These are phyloP conservation scores for Bullera alba DNA, from an alignment of 768 basidiomycete species.

Conservation along the genomic window DNA sequence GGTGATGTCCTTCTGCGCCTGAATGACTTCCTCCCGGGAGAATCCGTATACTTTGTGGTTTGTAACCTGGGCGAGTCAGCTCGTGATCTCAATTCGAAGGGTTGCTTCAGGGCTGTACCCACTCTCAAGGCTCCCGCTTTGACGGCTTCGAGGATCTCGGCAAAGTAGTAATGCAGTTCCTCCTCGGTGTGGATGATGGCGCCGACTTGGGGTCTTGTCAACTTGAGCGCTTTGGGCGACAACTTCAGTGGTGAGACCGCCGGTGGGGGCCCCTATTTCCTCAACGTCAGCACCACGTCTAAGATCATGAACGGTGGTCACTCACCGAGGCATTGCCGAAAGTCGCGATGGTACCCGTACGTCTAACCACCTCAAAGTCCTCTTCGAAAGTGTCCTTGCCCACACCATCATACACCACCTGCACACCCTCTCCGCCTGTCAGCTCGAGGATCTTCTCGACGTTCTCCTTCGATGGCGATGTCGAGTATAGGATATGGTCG, in stretches of 20 bases:
- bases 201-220: slow-evolving; percentile 52
- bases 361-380: slow-evolving; percentile 69
- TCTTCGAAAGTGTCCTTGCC: slow-evolving; percentile 89
- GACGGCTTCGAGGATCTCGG: slow-evolving; percentile 60
- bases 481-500: slow-evolving; percentile 71
- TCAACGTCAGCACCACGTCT: background rate
- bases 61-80: slow-evolving; percentile 30
- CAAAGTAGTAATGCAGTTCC: slow-evolving; percentile 63
- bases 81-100: background rate
- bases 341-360: slow-evolving; percentile 83
- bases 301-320: background rate
- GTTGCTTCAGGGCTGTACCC: slow-evolving; percentile 15
- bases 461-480: slow-evolving; percentile 56
- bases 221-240: slow-evolving; percentile 69
- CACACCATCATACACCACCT: slow-evolving; percentile 91
- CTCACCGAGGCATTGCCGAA: slow-evolving; percentile 76
- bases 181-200: slow-evolving; percentile 69
- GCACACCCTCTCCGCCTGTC: slow-evolving; percentile 49
- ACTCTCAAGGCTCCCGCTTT: slow-evolving; percentile 59
- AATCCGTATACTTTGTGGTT: slow-evolving; percentile 76
- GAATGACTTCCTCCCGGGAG: slow-evolving; percentile 66
- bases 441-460: slow-evolving; percentile 49
- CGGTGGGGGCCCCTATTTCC: slow-evolving; percentile 51
- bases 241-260: slow-evolving; percentile 70
- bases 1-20: slow-evolving; percentile 71